Conservation (phyloP, 352 stramenopile species). For the Globisporangium viniferum region DNA sequence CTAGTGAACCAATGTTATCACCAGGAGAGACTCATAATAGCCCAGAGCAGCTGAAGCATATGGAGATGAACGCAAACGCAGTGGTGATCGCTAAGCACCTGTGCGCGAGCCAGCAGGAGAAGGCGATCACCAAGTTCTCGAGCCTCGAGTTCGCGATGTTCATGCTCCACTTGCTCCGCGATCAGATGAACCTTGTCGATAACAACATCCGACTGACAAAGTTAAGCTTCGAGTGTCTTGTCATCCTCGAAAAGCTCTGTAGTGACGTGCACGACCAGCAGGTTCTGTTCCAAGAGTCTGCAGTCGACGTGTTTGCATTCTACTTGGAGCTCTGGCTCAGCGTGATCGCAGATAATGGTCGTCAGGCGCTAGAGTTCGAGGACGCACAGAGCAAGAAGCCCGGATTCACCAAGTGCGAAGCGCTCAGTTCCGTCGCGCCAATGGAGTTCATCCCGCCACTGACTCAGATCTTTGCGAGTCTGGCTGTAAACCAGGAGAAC, state of each 20-base stretch:
- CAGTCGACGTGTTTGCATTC: slow-evolving; percentile 34
- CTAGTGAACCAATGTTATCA: background rate
- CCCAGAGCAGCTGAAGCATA: background rate
- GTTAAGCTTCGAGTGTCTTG: slow-evolving; percentile 34
- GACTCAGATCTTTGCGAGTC: slow-evolving; percentile 8
- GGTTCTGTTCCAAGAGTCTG: slow-evolving; percentile 37
- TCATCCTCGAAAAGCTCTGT: slow-evolving; percentile 39
- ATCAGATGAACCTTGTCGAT: background rate
- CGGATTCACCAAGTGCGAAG: slow-evolving; percentile 3
- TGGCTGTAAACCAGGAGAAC: slow-evolving; percentile 19
- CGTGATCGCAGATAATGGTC: slow-evolving; percentile 2
- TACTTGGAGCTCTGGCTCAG: slow-evolving; percentile 36
- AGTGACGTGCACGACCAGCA: slow-evolving; percentile 32
- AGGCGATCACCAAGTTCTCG: slow-evolving; percentile 33
- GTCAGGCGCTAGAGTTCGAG: background rate
- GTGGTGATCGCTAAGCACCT: slow-evolving; percentile 24
- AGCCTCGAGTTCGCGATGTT: slow-evolving; percentile 37
- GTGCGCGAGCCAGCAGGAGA: slow-evolving; percentile 32
- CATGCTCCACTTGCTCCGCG: slow-evolving; percentile 40
- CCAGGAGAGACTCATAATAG: background rate
- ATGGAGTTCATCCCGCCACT: slow-evolving; percentile 18
- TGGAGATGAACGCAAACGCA: slow-evolving; percentile 23
- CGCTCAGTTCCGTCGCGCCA: background rate
- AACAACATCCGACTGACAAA: background rate
- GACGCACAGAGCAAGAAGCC: background rate